A percentile compares a stretch with the other conserved stretches of the same genome.
These are phyloP conservation scores for Sphenostylis stenocarpa DNA, from an alignment of 306 rosid species.

Conservation along the genomic window DNA sequence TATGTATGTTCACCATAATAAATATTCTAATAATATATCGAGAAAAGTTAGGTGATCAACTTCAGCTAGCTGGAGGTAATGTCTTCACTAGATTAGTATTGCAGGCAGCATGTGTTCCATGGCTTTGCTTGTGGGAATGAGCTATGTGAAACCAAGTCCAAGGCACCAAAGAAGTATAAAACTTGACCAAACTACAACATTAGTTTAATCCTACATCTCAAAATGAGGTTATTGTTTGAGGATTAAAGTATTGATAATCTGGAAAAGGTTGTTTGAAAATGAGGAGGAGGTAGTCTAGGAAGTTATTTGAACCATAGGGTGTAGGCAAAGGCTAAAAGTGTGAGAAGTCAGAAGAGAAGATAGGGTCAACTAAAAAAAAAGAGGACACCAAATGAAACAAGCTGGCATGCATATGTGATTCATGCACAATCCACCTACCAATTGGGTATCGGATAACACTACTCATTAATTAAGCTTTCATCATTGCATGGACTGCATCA, in stretches of 20 bases:
- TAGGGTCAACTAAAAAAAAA: constrained; percentile 34
- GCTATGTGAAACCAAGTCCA: neutral
- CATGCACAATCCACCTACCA: constrained; percentile 41
- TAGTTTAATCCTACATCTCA: constrained; percentile 15
- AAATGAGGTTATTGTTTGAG: constrained; percentile 18
- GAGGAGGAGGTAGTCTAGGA: neutral
- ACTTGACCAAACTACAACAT: constrained; percentile 18
- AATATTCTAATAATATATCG: too few relatives aligned
- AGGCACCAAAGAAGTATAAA: constrained; percentile 15
- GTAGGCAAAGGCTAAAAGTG: neutral
- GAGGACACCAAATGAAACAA: constrained; percentile 29
- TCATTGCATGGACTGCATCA: constrained; percentile 30
- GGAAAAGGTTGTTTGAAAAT: neutral
- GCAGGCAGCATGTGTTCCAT: constrained; percentile 28
- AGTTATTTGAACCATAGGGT: neutral
- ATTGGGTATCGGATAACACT: constrained; percentile 31
- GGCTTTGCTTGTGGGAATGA: neutral
- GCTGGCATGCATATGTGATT: constrained; percentile 37
- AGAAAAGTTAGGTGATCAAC: neutral
- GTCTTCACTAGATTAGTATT: neutral
- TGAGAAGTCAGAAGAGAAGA: constrained; percentile 18
- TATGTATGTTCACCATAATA: neutral
- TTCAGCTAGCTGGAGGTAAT: neutral
- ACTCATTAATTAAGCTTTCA: constrained; percentile 34
- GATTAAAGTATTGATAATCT: neutral